phyloP scores from a whole-genome alignment of 1,284 basidiomycete species.

The Leccinum fuscescens region DNA sequence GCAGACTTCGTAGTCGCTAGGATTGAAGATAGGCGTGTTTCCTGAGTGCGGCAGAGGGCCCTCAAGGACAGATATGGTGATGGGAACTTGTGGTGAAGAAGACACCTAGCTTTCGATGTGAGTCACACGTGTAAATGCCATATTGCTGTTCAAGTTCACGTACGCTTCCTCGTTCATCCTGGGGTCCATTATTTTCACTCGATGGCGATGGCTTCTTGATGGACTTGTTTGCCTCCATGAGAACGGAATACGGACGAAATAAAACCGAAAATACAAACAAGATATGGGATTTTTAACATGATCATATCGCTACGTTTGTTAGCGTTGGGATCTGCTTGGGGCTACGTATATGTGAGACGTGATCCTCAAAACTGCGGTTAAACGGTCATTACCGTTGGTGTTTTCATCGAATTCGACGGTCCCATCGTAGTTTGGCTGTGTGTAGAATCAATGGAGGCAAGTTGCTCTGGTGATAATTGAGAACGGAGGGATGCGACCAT shows the following conservation, averaged over 20 bases:
- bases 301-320: slow-evolving; percentile 26
- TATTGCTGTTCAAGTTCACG: slow-evolving; percentile 3
- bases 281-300: slow-evolving; percentile 25
- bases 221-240: slow-evolving; percentile 13
- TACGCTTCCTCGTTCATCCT: slow-evolving; percentile 15
- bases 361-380: not conserved
- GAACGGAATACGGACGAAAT: not conserved
- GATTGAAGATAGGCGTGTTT: not conserved
- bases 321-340: slow-evolving; percentile 4
- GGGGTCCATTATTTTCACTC: slow-evolving; percentile 4
- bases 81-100: slow-evolving; percentile 4
- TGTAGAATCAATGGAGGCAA: slow-evolving; percentile 16
- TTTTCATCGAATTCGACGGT: not conserved
- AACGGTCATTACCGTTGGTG: slow-evolving; percentile 14
- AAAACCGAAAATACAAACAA: slow-evolving; percentile 14
- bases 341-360: slow-evolving; percentile 16
- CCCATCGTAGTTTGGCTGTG: not conserved
- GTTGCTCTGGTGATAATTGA: slow-evolving; percentile 23
- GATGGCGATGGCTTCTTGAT: slow-evolving; percentile 6
- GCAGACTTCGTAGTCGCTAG: slow-evolving; percentile 26
- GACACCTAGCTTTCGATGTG: not conserved
- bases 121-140: not conserved
- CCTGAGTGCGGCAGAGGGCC: slow-evolving; percentile 7
- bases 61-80: not conserved
- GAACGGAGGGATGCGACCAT: slow-evolving; percentile 18